A percentile compares a stretch with the other conserved stretches of the same genome.
Conservation (phyloP, 2,329 filamentous ascomycete genomes). For the Hymenoscyphus occultus region DNA sequence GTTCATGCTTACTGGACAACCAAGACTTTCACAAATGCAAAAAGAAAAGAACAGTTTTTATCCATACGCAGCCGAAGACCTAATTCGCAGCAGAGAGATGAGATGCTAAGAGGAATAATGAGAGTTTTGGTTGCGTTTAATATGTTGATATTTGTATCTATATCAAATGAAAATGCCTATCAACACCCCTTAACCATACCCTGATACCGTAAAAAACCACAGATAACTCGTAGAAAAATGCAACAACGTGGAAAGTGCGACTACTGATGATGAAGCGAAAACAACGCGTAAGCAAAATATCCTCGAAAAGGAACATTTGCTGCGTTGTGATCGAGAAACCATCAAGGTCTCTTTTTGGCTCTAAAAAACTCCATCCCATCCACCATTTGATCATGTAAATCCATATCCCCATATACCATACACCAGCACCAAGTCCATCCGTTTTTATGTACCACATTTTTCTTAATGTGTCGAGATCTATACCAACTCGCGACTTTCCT, state of each 20-base stretch:
- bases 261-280: not conserved
- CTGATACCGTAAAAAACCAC: not conserved
- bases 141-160: too few relatives aligned
- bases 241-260: not conserved
- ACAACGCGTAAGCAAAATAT: not conserved
- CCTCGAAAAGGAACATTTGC: not conserved
- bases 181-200: not conserved
- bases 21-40: not conserved
- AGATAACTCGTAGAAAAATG: not conserved
- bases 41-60: not conserved
- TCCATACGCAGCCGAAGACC: too few relatives aligned
- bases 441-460: not conserved
- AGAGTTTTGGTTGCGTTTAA: too few relatives aligned
- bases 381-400: not conserved
- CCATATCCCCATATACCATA: not conserved
- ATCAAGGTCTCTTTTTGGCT: slow-evolving; percentile 9
- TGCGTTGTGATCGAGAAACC: not conserved
- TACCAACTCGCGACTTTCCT: slow-evolving; percentile 2
- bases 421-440: not conserved
- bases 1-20: not conserved
- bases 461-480: not conserved
- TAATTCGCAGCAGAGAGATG: too few relatives aligned
- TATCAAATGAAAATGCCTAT: too few relatives aligned
- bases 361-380: not conserved
- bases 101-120: too few relatives aligned